Evolutionary conservation across 2,329 filamentous ascomycete genomes (phyloP).

Genomic region (Tolypocladium ophioglossoides): DNA sequence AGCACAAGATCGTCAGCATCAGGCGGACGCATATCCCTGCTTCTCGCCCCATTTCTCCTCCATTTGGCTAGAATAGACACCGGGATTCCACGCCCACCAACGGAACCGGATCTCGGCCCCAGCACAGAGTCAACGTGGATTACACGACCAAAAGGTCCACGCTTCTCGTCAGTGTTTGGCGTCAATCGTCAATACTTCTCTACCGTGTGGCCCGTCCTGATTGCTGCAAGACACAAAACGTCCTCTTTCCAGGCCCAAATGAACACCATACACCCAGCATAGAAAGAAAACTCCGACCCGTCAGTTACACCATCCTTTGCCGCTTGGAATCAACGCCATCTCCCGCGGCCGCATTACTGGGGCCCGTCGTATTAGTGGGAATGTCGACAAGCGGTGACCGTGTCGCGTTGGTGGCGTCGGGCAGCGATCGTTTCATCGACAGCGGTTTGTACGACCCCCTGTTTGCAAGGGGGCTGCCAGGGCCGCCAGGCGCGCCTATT

Average conservation of each 20-base stretch:
- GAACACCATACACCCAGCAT: constrained; percentile 1
- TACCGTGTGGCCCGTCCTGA: background rate
- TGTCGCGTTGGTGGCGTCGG: constrained; percentile 10
- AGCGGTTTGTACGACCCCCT: constrained; percentile 47
- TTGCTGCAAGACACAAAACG: background rate
- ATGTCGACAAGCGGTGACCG: constrained; percentile 41
- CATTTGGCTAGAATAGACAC: too few relatives aligned
- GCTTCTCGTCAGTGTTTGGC: too few relatives aligned
- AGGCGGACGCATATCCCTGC: too few relatives aligned
- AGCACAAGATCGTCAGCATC: too few relatives aligned
- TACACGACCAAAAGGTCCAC: too few relatives aligned
- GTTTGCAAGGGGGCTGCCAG: constrained; percentile 47
- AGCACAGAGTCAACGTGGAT: too few relatives aligned
- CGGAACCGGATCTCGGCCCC: too few relatives aligned
- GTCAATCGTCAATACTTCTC: background rate
- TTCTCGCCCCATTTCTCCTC: too few relatives aligned
- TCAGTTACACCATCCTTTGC: constrained; percentile 31
- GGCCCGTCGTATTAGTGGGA: constrained; percentile 29
- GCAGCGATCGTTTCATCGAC: constrained; percentile 43
- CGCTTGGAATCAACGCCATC: constrained; percentile 37
- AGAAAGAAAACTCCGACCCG: background rate
- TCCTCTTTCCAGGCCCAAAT: background rate
- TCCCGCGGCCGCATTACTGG: constrained; percentile 8
- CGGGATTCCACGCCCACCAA: too few relatives aligned
- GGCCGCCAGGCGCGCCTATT: constrained; percentile 46